Percentiles rank a stretch among this genome's conserved stretches.
These are phyloP conservation scores for Vigna radiata DNA, from an alignment of 306 rosid species.

Conservation along the genomic window DNA sequence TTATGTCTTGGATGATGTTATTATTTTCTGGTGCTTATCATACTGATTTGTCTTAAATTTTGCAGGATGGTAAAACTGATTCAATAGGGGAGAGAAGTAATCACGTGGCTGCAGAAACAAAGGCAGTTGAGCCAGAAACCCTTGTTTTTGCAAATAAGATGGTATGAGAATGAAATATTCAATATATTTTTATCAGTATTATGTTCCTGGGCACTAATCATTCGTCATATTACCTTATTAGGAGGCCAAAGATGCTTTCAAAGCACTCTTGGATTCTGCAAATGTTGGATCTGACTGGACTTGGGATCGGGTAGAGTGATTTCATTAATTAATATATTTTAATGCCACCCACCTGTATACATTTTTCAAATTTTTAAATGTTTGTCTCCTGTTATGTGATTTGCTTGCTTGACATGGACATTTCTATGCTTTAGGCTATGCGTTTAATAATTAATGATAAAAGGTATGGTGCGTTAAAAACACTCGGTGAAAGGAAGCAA, in stretches of 20 bases:
- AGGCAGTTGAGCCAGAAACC: constrained; percentile 72
- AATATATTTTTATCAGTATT: constrained; percentile 26
- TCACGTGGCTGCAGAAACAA: constrained; percentile 66
- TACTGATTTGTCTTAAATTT: constrained; percentile 43
- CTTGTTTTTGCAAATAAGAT: constrained; percentile 69
- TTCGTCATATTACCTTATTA: constrained; percentile 44
- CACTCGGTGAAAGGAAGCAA: constrained; percentile 97
- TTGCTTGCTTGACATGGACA: constrained; percentile 41
- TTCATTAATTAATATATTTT: constrained; percentile 34
- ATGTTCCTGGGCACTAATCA: constrained; percentile 39
- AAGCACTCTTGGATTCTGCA: constrained; percentile 80
- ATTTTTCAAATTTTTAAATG: constrained; percentile 2
- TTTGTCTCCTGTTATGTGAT: constrained; percentile 28
- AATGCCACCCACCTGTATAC: constrained; percentile 13
- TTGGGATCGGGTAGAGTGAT: constrained; percentile 90
- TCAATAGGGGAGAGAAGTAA: constrained; percentile 54
- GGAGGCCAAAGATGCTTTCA: constrained; percentile 94
- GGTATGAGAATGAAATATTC: constrained; percentile 53
- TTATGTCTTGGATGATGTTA: background rate
- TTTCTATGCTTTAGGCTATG: constrained; percentile 72
- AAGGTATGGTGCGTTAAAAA: constrained; percentile 84
- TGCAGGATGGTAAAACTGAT: constrained; percentile 68
- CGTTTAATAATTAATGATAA: constrained; percentile 87
- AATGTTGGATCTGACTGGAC: constrained; percentile 95
- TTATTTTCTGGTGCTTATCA: constrained; percentile 38